Conservation (phyloP, 192 early-diverging fungal species). For the Geranomyces michiganensis region DNA sequence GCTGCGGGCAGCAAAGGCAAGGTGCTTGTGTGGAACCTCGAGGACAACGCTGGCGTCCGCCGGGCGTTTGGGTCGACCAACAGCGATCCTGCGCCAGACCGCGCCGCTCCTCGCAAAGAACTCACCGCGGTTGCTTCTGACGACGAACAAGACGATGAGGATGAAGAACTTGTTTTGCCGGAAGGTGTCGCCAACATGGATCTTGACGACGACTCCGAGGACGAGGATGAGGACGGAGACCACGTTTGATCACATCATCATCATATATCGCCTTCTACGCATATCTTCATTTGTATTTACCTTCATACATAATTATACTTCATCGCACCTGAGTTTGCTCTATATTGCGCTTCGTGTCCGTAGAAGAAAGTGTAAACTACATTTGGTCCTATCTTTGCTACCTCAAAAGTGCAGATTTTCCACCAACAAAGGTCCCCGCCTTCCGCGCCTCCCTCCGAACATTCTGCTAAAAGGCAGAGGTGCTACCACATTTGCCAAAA, state of each 20-base stretch:
- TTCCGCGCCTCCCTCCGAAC: neutral
- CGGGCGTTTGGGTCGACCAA: constrained; percentile 50
- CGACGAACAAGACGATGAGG: constrained; percentile 45
- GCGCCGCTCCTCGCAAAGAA: constrained; percentile 31
- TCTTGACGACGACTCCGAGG: constrained; percentile 36
- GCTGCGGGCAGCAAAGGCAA: constrained; percentile 89
- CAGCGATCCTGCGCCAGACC: neutral
- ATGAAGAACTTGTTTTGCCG: constrained; percentile 27
- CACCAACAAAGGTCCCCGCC: neutral
- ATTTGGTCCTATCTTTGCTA: too few species aligned
- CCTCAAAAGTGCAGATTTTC: constrained; percentile 18
- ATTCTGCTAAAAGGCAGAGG: constrained; percentile 11
- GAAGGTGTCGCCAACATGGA: constrained; percentile 43
- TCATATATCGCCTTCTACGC: too few species aligned
- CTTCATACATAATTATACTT: too few species aligned
- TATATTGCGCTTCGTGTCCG: too few species aligned
- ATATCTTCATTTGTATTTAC: too few species aligned
- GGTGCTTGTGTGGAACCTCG: constrained; percentile 90
- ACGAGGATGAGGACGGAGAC: constrained; percentile 38
- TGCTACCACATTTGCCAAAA: constrained; percentile 35
- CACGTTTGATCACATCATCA: constrained; percentile 9
- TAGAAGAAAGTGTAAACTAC: too few species aligned
- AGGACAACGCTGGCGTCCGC: constrained; percentile 82
- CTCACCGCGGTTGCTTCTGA: constrained; percentile 39
- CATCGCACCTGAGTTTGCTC: too few species aligned